Base-by-base conservation (phyloP, 2,329 filamentous ascomycete species). In the Aspergillus floridensis region DNA sequence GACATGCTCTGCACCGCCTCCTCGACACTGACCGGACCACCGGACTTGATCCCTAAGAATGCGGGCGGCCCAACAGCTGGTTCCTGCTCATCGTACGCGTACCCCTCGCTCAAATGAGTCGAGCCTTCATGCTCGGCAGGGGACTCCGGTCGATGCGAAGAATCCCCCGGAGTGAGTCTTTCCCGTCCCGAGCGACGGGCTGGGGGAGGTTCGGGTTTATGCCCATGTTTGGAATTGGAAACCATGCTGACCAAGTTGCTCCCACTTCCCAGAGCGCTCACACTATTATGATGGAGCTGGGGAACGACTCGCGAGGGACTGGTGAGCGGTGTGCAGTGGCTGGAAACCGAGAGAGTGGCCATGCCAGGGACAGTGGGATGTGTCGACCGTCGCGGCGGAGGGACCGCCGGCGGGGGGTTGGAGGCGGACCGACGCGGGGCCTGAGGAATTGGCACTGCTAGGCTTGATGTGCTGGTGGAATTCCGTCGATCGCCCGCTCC, bases 151-250 rank as follows among this genome's bases (percentile, higher is more conserved):
- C 53, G 66, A 31, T 65, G 69, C 2, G 66, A 52, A 2, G 68
- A 67, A 56, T 72, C 65, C 41, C 65, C 62, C 60, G 68, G 64
- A 52, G 66, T 53, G 57, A 71, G 65, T 58, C 68, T 68, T 50
- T 68, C 59, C 50, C 74, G 69, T 8, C 75, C 74, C 68, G 69
- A 78, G 21, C 78, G 76, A 29, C 78, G 74, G 5, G 77, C 72
- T 59, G 73, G 77, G 10, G 78, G 78, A 1, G 75, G 75, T 47
- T 74, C 71, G 0, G 75, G 75, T 53, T 73, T 75, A 29, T 70
- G 74, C 1, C 68, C 70, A 57, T 66, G 72, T 53, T 70, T 48
- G 4, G 21, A 5, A 22, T n/a, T 54, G 52, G 38, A 11, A 38
- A 19, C 7, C 2, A 38, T 41, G 22, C 35, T 10, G 12, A 35